Base-by-base conservation (phyloP, 2,329 filamentous ascomycete genomes). In the Calonectria pteridis region DNA sequence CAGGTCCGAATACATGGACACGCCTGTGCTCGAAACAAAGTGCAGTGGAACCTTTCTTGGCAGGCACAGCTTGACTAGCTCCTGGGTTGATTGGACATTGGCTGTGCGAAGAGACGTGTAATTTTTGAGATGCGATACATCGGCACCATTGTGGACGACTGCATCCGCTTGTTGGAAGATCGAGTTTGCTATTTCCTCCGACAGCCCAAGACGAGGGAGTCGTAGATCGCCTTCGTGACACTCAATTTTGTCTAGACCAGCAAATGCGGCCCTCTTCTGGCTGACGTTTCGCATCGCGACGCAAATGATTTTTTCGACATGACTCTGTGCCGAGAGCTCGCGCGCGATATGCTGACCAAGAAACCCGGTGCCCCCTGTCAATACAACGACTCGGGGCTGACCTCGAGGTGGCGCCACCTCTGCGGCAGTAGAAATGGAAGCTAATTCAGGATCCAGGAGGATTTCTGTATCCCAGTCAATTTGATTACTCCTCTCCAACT, bases 351-450 rank as follows among this genome's bases (percentile, higher is more conserved):
- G 40, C 23, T 40, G 35, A 18, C 67, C 67, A n/a, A 69, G 43
- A 53, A 63, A 69, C 13, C 67, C 67, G 9, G 67, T 51, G 26
- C 40, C 23, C 11, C 67, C 67, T 7, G 69, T 71, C 16, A 71
- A 20, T 6, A 71, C 62, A 9, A 71, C 31, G n/a, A 40, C 16
- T 14, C 14, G 31, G 6, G 33, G 64, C 11, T 33, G 18, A 3
- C 16, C 11, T 1, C 23, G 18, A 6, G 20, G 18, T 4, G 31
- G n/a, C 33, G 16, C 31, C 3, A 20, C 10, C 11, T 29, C 53
- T 2, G 23, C 10, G 5, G 11, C 16, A 14, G n/a, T 14, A 16
- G 33, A 11, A 26, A 29, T 14, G 2, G 46, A 40, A 35, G 20
- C 49, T 14, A 50, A 11, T n/a, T 43, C 49, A n/a, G 49, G 28